Evolutionary conservation across 1,139 yeast genomes (phyloP).

Genomic region (Pichia terricola): DNA sequence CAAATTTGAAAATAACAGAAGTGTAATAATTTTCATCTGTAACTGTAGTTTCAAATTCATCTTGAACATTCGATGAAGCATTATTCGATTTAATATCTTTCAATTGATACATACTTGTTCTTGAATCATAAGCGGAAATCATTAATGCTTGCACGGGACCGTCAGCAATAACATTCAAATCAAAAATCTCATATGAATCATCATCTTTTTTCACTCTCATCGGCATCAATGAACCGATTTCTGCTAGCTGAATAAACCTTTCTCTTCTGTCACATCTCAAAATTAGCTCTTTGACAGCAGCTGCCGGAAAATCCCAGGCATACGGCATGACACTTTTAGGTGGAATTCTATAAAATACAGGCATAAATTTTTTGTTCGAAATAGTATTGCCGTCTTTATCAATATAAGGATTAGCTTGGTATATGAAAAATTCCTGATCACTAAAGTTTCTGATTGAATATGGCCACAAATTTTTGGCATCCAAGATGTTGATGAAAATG

Average conservation of each 20-base stretch:
- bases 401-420: conserved; percentile 76
- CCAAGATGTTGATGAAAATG: conserved; percentile 62
- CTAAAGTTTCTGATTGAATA: conserved; percentile 84
- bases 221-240: conserved; percentile 84
- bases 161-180: conserved; percentile 88
- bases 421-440: conserved; percentile 71
- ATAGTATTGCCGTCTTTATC: conserved; percentile 56
- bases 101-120: conserved; percentile 61
- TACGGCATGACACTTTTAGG: conserved; percentile 95
- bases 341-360: conserved; percentile 71
- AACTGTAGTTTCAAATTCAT: conserved; percentile 55
- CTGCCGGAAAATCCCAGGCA: conserved; percentile 96
- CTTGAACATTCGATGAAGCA: conserved; percentile 25
- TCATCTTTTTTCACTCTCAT: conserved; percentile 58
- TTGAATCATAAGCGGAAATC: conserved; percentile 74
- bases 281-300: conserved; percentile 69
- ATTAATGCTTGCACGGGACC: conserved; percentile 90
- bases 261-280: conserved; percentile 66
- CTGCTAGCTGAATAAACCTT: conserved; percentile 76
- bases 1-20: conserved; percentile 55
- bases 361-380: conserved; percentile 45
- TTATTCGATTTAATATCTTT: conserved; percentile 17
- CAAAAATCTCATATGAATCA: conserved; percentile 47
- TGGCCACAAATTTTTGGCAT: conserved; percentile 84
- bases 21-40: conserved; percentile 61